Percentiles rank a stretch among this genome's conserved stretches.
These are phyloP conservation scores for Candida ovalis DNA, from an alignment of 805 yeast species.

Conservation along the genomic window DNA sequence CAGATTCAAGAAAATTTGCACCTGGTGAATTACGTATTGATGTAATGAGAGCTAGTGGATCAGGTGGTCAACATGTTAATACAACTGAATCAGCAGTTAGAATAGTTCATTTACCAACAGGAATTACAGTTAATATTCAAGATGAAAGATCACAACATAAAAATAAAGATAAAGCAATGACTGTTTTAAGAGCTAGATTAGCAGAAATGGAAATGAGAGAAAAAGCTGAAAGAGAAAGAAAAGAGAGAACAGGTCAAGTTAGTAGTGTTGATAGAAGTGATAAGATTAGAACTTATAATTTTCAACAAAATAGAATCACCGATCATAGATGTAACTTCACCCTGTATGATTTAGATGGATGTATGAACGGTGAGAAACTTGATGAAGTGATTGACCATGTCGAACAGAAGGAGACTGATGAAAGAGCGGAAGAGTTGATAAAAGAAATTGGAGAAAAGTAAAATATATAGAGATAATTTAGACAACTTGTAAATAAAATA, in stretches of 20 bases:
- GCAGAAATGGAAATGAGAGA: constrained; percentile 75
- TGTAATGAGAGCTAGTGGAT: constrained; percentile 96
- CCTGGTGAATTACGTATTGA: constrained; percentile 90
- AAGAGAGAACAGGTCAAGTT: constrained; percentile 76
- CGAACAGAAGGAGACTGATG: constrained; percentile 42
- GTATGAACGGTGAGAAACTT: constrained; percentile 56
- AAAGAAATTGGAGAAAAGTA: constrained; percentile 15
- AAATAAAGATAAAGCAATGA: constrained; percentile 89
- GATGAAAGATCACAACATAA: constrained; percentile 94
- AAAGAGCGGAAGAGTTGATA: constrained; percentile 38
- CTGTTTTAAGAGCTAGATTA: constrained; percentile 73
- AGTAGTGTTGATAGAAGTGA: constrained; percentile 87
- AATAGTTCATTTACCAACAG: constrained; percentile 87
- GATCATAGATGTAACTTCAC: constrained; percentile 89
- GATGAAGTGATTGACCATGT: constrained; percentile 55
- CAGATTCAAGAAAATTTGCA: constrained; percentile 51
- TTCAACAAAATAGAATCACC: constrained; percentile 86
- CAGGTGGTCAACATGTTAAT: constrained; percentile 98
- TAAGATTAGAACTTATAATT: constrained; percentile 90
- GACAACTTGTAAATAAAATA: background rate
- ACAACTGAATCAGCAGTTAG: constrained; percentile 97
- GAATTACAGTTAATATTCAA: constrained; percentile 84
- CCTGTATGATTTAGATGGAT: constrained; percentile 68
- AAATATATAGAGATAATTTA: no score
- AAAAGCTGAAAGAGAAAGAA: constrained; percentile 60